Conservation (phyloP, 164 flowering plant genomes). For the Cinnamomum micranthum region DNA sequence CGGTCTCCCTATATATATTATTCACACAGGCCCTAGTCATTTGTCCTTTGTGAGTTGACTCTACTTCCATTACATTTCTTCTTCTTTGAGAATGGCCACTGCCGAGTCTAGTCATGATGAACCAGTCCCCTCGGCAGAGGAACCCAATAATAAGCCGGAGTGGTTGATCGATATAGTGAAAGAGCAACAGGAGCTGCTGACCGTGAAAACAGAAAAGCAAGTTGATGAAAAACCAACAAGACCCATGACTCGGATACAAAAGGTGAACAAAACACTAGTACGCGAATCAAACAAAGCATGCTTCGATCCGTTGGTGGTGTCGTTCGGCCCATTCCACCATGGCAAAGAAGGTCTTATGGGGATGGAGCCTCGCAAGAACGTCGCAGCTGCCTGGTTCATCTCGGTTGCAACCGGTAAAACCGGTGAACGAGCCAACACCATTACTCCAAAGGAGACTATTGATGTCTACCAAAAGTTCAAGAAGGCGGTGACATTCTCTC, state of each 20-base stretch:
- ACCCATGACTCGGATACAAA: not conserved
- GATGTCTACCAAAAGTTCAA: not conserved
- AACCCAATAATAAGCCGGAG: no score
- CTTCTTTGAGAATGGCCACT: no score
- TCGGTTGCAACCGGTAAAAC: not conserved
- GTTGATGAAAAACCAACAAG: not conserved
- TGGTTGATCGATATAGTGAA: no score
- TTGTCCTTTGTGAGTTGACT: no score
- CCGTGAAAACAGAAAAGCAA: not conserved
- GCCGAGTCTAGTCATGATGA: no score
- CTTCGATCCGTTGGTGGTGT: slow-evolving; percentile 9
- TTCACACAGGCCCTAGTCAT: no score
- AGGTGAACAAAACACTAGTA: not conserved
- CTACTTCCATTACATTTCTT: no score
- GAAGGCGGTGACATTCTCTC: not conserved
- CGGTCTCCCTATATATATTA: no score
- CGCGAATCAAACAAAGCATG: not conserved
- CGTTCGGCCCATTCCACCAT: slow-evolving; percentile 24
- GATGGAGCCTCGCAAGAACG: slow-evolving; percentile 13
- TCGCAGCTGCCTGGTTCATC: not conserved
- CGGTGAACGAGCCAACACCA: not conserved
- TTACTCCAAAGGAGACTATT: not conserved
- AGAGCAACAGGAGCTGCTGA: no score
- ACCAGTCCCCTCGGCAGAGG: no score
- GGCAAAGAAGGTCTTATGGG: not conserved